Base-by-base conservation (phyloP, 1,139 yeast species). In the Kodamaea anthophila region DNA sequence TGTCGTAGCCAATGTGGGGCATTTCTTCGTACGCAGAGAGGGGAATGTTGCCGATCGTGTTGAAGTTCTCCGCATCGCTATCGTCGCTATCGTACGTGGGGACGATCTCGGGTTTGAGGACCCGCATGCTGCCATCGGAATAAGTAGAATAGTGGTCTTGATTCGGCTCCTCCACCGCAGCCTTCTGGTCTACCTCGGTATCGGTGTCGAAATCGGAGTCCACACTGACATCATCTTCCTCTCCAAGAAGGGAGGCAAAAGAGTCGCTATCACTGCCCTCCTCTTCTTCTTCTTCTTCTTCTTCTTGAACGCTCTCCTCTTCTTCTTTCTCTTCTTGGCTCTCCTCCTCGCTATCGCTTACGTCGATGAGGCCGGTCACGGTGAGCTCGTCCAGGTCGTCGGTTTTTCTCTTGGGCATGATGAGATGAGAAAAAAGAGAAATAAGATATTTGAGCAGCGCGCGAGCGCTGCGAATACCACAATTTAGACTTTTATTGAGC, bases 1-100 rank as follows among this genome's bases (percentile, higher is more conserved):
- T 87, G 55, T 87, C 93, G 57, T 91, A 91, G 33, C 98, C 98
- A 41, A 91, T 78, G 53, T 93, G 98, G 2, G 98, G 98, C 80
- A 83, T 83, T 54, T 87, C 94, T 32, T 91, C 99, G 53, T 91
- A 91, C 1, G 96, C 96, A 13, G 91, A 74, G 20, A 91, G 51
- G 30, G 98, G 97, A 35, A 91, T 73, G 51, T 91, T 84, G 26
- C 98, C 98, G 43, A 91, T 84, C 5, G 97, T 86, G 57, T 91
- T 91, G 45, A 65, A 63, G 33, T 83, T 79, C 47, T 87, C 97
- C 15, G 67, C 72, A 49, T 88, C 97, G 47, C 88, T 78, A 48
- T 91, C 97, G 57, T 91, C 98, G 42, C 87, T 76, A 49, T 88
- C 96, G 53, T 91, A 91, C 12, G 76, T 78, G 4, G 98, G 97